Evolutionary conservation across 495 filamentous ascomycete genomes (phyloP), one percentile per base, ranked within the genome.

Genomic region (Neurospora sp.): DNA sequence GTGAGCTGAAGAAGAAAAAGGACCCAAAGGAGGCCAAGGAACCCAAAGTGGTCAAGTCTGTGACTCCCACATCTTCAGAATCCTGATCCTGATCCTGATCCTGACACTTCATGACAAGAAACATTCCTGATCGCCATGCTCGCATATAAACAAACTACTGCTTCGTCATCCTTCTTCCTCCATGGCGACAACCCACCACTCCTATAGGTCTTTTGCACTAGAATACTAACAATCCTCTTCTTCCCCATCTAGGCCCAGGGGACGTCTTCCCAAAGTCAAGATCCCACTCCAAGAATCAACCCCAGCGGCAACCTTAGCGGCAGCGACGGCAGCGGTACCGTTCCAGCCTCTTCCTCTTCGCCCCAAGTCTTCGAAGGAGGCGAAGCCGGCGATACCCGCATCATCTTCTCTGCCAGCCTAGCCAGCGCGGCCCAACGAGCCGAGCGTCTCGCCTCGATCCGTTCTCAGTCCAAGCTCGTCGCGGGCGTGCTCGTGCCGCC

Each of bases 401-500:
- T 94, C 79, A 85, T 96, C 72, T 96, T 97, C 79, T 91, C 92
- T 39, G 90, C 90, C 27, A 89, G 87, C 40, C 86, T 95, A 73
- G 90, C 90, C 53, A 92, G 84, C 42, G 83, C 83, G 5, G 91
- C 70, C 88, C 92, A 74, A 88, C 88, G 78, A 83, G 91, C 77
- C 85, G 91, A 74, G 82, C 88, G 75, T 81, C 88, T 76, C 83
- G 92, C 75, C 87, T 89, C 73, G 77, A 88, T 77, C 82, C 86
- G 73, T 82, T 85, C 59, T 40, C 74, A 78, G 53, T 87, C 82
- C 76, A 87, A 85, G 59, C 85, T 88, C 18, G 82, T 97, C 74
- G 93, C 93, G 14, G 94, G 94, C 38, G 88, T 97, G 12, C 83
- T 88, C 71, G 91, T 97, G 5, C 94, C 94, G 12, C 94, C 94